phyloP scores from a whole-genome alignment of 768 basidiomycete species.

The Panus rudis region DNA sequence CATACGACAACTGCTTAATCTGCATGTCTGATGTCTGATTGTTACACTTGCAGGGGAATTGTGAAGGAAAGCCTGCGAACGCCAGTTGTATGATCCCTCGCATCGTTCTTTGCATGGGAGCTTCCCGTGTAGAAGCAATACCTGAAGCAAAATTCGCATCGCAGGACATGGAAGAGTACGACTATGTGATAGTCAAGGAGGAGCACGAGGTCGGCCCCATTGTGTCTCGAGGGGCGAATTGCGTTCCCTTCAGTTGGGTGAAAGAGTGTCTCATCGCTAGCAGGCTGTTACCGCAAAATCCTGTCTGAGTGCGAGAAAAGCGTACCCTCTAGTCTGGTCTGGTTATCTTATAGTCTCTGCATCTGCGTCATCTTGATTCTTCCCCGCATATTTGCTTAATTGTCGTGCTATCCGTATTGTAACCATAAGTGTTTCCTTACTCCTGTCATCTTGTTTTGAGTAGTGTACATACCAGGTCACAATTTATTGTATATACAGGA shows the following conservation, averaged over 20 bases:
- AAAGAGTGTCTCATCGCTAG: constrained; percentile 72
- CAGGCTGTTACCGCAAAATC: constrained; percentile 37
- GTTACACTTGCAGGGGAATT: constrained; percentile 17
- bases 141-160: constrained; percentile 38
- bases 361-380: no score
- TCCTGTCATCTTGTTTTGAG: no score
- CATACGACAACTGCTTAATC: constrained; percentile 4
- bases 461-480: no score
- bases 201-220: constrained; percentile 25
- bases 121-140: constrained; percentile 60
- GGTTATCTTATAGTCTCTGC: no score
- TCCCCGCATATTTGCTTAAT: no score
- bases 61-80: constrained; percentile 13
- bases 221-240: constrained; percentile 23
- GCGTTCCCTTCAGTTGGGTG: constrained; percentile 61
- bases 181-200: constrained; percentile 61
- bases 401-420: no score
- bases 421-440: no score
- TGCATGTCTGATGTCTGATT: constrained; percentile 10
- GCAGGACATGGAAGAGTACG: constrained; percentile 33
- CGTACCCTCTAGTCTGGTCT: no score
- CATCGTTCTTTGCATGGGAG: constrained; percentile 77
- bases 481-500: no score
- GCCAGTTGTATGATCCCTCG: constrained; percentile 43
- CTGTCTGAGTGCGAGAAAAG: no score